Evolutionary conservation across 2,329 filamentous ascomycete species (phyloP).

Genomic region (Pseudocercospora musae): DNA sequence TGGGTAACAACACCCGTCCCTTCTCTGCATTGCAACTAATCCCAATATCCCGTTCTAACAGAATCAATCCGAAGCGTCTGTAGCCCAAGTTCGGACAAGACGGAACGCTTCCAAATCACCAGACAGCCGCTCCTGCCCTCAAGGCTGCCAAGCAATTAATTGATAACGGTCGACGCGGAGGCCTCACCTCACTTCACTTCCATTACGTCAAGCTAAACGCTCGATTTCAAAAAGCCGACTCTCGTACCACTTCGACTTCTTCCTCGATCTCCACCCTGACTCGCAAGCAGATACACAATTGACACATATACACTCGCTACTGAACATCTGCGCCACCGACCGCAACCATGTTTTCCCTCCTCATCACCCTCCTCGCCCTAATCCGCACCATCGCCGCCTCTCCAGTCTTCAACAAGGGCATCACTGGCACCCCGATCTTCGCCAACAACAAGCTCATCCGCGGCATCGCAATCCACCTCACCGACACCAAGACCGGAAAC

Average conservation of each 20-base stretch:
- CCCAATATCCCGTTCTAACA: background rate
- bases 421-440: background rate
- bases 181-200: background rate
- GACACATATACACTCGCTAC: background rate
- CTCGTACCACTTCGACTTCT: background rate
- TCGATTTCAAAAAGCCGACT: background rate
- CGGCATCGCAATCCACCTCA: conserved; percentile 11
- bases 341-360: background rate
- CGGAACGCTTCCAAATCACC: background rate
- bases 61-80: background rate
- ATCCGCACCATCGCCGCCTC: conserved; percentile 1
- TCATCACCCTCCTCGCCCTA: conserved; percentile 3
- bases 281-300: background rate
- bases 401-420: background rate
- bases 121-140: background rate
- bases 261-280: background rate
- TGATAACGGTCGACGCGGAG: background rate
- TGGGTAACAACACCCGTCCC: background rate
- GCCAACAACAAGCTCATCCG: background rate
- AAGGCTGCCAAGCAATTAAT: background rate
- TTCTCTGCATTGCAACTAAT: background rate
- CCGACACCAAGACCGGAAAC: conserved; percentile 14
- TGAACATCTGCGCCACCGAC: background rate
- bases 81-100: background rate
- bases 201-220: background rate